These are phyloP conservation scores for Cyberlindnera americana DNA, from an alignment of 805 yeast genomes.

Conservation along the genomic window DNA sequence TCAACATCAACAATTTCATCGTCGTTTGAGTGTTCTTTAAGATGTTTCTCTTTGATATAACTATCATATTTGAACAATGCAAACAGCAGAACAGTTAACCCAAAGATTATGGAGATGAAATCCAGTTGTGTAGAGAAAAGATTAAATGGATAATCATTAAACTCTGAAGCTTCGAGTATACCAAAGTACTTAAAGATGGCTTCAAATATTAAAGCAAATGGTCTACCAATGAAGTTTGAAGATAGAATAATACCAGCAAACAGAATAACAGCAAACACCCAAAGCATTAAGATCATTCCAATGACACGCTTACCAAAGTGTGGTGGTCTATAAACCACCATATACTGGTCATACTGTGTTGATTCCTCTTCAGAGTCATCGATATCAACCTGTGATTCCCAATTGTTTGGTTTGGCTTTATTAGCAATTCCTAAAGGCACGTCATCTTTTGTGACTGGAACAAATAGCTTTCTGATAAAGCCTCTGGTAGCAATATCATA, in stretches of 20 bases:
- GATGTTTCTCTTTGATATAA: too few species aligned
- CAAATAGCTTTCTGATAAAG: slow-evolving; percentile 64
- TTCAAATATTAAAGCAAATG: slow-evolving; percentile 7
- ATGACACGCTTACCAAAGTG: slow-evolving; percentile 58
- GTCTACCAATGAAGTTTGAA: slow-evolving; percentile 30
- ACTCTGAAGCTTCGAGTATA: background rate
- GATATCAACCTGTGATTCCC: slow-evolving; percentile 28
- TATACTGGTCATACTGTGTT: slow-evolving; percentile 45
- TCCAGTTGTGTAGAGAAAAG: slow-evolving; percentile 2
- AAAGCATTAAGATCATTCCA: slow-evolving; percentile 34
- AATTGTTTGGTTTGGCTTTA: background rate
- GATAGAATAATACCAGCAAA: slow-evolving; percentile 23
- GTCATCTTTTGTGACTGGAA: slow-evolving; percentile 80
- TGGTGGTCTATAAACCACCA: slow-evolving; percentile 87
- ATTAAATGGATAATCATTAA: background rate
- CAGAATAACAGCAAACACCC: slow-evolving; percentile 42
- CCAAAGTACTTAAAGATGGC: background rate
- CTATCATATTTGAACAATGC: too few species aligned
- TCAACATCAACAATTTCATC: slow-evolving; percentile 1
- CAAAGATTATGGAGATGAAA: slow-evolving; percentile 19
- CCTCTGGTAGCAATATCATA: slow-evolving; percentile 70
- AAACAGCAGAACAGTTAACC: background rate
- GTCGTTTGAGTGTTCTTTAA: too few species aligned
- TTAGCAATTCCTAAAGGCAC: slow-evolving; percentile 38
- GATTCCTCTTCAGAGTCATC: slow-evolving; percentile 41